Evolutionary conservation across 176 grass and related monocot species (phyloP).

Genomic region (Lolium rigidum): DNA sequence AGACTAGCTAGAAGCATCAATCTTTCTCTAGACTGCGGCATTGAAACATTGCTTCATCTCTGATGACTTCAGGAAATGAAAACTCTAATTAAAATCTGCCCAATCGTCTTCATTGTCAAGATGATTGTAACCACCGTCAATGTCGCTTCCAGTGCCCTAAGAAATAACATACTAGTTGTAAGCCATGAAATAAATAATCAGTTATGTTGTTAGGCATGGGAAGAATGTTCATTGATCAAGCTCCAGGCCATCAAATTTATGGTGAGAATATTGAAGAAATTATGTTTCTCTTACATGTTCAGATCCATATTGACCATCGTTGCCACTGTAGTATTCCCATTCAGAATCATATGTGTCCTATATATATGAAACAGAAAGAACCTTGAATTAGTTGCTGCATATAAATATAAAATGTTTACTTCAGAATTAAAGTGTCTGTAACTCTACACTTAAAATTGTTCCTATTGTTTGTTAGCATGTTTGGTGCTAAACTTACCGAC

Average conservation of each 20-base stretch:
- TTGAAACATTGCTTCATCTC: neutral
- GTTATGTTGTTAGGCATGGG: constrained; percentile 84
- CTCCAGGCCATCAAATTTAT: neutral
- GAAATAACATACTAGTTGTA: neutral
- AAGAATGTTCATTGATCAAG: too few relatives aligned
- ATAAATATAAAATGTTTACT: neutral
- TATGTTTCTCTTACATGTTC: neutral
- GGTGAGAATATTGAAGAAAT: neutral
- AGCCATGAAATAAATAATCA: constrained; percentile 3
- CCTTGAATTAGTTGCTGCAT: neutral
- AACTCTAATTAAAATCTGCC: neutral
- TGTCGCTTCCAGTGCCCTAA: neutral
- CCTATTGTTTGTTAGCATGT: neutral
- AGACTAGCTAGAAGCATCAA: neutral
- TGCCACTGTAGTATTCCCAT: neutral
- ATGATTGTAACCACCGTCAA: neutral
- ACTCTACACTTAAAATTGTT: neutral
- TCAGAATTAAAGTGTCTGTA: too few relatives aligned
- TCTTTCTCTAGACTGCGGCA: neutral
- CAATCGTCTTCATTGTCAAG: neutral
- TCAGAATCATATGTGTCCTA: neutral
- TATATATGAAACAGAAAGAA: neutral
- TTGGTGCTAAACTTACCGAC: neutral
- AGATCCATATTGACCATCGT: neutral
- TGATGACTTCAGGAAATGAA: neutral